Conservation (phyloP, 1,284 basidiomycete genomes). For the Anthracocystis panici-leucophaei region DNA sequence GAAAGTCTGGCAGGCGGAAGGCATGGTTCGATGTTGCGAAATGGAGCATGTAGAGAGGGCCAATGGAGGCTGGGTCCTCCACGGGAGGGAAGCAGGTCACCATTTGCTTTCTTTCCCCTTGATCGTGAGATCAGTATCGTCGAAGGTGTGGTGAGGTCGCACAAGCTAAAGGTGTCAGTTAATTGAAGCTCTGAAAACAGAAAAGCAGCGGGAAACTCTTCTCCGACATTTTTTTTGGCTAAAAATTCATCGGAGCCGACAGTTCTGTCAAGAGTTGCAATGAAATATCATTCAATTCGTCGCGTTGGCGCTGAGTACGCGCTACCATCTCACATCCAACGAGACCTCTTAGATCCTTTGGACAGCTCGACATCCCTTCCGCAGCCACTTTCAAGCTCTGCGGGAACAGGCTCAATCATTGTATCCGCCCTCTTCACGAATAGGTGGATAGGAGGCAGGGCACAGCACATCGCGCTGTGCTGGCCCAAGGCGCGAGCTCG, state of each 20-base stretch:
- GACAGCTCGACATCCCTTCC: constrained; percentile 11
- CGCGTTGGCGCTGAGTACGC: constrained; percentile 11
- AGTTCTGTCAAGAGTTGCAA: constrained; percentile 25
- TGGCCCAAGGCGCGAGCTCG: not conserved
- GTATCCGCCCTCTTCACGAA: too few species aligned
- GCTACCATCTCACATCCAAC: constrained; percentile 28
- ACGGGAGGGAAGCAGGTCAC: constrained; percentile 32
- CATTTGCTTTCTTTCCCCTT: not conserved
- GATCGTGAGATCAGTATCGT: not conserved
- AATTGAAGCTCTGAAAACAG: not conserved
- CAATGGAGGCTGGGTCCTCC: constrained; percentile 45
- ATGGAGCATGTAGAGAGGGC: constrained; percentile 61
- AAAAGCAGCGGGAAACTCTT: constrained; percentile 25
- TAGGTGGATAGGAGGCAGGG: too few species aligned
- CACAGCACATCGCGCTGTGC: not conserved
- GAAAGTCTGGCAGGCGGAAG: constrained; percentile 64
- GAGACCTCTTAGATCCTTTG: constrained; percentile 45
- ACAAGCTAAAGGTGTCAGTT: not conserved
- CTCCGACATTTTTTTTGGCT: constrained; percentile 3
- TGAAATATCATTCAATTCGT: constrained; percentile 55
- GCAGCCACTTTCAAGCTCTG: not conserved
- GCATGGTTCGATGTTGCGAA: constrained; percentile 58
- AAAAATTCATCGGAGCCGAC: constrained; percentile 20
- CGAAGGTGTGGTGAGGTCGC: constrained; percentile 1
- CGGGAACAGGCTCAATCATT: too few species aligned